phyloP scores from a whole-genome alignment of 768 basidiomycete species.

The Lactarius deliciosus region DNA sequence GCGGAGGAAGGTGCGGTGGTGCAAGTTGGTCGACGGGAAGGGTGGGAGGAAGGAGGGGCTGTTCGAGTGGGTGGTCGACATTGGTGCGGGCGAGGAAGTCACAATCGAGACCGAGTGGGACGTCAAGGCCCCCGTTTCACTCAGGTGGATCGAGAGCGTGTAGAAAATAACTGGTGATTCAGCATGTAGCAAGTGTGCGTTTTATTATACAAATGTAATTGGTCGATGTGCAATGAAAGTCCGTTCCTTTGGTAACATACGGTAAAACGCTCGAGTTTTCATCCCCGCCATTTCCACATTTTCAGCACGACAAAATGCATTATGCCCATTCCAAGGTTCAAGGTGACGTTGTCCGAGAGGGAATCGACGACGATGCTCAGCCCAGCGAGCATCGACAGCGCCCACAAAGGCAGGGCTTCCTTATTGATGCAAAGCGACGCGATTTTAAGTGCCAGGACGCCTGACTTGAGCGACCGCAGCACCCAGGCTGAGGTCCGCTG shows the following conservation, averaged over 20 bases:
- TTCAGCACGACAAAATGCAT: slow-evolving; percentile 39
- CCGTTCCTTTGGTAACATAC: not conserved
- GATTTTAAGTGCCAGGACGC: slow-evolving; percentile 30
- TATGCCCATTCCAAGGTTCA: slow-evolving; percentile 41
- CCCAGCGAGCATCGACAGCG: slow-evolving; percentile 35
- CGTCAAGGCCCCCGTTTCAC: slow-evolving; percentile 43
- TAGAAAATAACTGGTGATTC: not conserved
- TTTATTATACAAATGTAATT: slow-evolving; percentile 15
- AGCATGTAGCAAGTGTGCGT: not conserved
- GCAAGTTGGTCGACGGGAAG: slow-evolving; percentile 43
- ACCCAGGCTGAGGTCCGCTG: not conserved
- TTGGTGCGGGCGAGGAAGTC: slow-evolving; percentile 45
- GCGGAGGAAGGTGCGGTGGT: slow-evolving; percentile 37
- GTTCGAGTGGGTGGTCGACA: slow-evolving; percentile 53
- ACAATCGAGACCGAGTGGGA: slow-evolving; percentile 53
- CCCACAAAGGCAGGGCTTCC: slow-evolving; percentile 30
- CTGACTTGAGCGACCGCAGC: slow-evolving; percentile 28
- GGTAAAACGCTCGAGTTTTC: not conserved
- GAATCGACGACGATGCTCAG: slow-evolving; percentile 50
- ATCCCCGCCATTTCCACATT: not conserved
- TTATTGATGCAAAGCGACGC: slow-evolving; percentile 33
- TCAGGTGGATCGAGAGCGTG: slow-evolving; percentile 31
- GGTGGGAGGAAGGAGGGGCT: slow-evolving; percentile 55
- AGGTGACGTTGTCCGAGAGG: slow-evolving; percentile 41
- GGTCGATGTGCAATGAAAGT: not conserved